Percentiles rank a stretch among this genome's conserved stretches.
Conservation (phyloP, 192 early-diverging fungal species). For the Dissophora ornata region DNA sequence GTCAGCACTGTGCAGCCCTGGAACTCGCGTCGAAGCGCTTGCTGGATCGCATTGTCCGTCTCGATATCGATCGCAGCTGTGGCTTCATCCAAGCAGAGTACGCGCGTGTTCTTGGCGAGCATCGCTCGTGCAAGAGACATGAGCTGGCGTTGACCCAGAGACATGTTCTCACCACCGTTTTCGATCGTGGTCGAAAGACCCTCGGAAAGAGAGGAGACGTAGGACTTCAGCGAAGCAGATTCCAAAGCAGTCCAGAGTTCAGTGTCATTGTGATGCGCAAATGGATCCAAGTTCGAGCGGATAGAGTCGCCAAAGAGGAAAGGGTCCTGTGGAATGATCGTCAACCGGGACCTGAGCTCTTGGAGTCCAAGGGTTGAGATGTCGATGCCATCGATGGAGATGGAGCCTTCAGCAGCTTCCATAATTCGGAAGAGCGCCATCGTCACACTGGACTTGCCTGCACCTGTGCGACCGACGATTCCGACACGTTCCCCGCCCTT, state of each 20-base stretch:
- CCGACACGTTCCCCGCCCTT: slow-evolving; percentile 67
- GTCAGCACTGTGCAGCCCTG: slow-evolving; percentile 57
- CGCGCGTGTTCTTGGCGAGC: slow-evolving; percentile 58
- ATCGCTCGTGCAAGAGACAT: slow-evolving; percentile 71
- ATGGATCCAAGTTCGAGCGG: slow-evolving; percentile 69
- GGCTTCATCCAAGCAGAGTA: slow-evolving; percentile 77
- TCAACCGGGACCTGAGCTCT: slow-evolving; percentile 67
- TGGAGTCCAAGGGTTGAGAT: slow-evolving; percentile 64
- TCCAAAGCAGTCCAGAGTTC: slow-evolving; percentile 65
- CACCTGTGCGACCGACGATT: slow-evolving; percentile 66
- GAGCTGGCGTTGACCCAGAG: slow-evolving; percentile 70
- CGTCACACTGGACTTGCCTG: slow-evolving; percentile 74
- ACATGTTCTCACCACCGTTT: slow-evolving; percentile 30
- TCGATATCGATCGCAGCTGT: slow-evolving; percentile 71
- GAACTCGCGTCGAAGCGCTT: slow-evolving; percentile 11
- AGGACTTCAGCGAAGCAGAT: slow-evolving; percentile 58
- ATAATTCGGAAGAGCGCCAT: slow-evolving; percentile 77
- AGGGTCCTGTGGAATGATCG: slow-evolving; percentile 80
- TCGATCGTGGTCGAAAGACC: slow-evolving; percentile 31
- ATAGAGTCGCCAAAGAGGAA: slow-evolving; percentile 69
- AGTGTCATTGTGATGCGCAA: slow-evolving; percentile 60
- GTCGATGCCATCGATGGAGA: slow-evolving; percentile 68
- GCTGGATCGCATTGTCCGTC: slow-evolving; percentile 66
- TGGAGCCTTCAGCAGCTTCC: slow-evolving; percentile 63
- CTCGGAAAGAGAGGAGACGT: slow-evolving; percentile 52